A percentile compares a stretch with the other conserved stretches of the same genome.
phyloP scores from a whole-genome alignment of 1,284 basidiomycete species.

The Trametes hirsuta region DNA sequence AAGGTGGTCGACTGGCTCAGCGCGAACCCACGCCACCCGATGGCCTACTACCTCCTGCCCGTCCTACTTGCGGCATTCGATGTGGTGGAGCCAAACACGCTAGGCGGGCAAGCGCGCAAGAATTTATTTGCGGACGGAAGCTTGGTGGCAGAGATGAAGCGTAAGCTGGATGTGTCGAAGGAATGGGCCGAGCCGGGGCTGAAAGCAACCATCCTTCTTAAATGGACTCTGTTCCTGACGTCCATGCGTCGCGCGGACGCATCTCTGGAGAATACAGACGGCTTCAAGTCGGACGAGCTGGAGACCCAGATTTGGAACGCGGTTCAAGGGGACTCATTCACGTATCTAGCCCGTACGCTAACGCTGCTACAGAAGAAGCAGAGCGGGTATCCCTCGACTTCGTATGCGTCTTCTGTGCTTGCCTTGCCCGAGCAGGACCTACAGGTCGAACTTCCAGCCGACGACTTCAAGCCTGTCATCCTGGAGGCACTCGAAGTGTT shows the following conservation, averaged over 20 bases:
- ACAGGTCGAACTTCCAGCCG: constrained; percentile 59
- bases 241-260: constrained; percentile 73
- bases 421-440: constrained; percentile 51
- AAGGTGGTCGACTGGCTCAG: constrained; percentile 69
- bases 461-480: constrained; percentile 70
- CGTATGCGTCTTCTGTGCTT: constrained; percentile 46
- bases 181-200: constrained; percentile 77
- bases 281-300: constrained; percentile 78
- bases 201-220: constrained; percentile 77
- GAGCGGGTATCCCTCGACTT: constrained; percentile 45
- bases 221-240: constrained; percentile 87
- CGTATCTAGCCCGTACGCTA: constrained; percentile 66
- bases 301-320: constrained; percentile 83
- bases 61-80: constrained; percentile 73
- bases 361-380: constrained; percentile 54
- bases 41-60: constrained; percentile 75
- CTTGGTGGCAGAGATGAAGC: constrained; percentile 58
- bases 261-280: constrained; percentile 62
- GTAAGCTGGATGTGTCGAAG: constrained; percentile 51
- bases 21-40: constrained; percentile 61
- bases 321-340: constrained; percentile 83
- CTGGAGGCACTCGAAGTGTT: constrained; percentile 74
- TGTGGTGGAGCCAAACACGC: constrained; percentile 57
- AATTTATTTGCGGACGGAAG: constrained; percentile 47
- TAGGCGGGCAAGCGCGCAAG: constrained; percentile 47